Evolutionary conservation across 1,284 basidiomycete genomes (phyloP).

Genomic region (Ganoderma meredithae): DNA sequence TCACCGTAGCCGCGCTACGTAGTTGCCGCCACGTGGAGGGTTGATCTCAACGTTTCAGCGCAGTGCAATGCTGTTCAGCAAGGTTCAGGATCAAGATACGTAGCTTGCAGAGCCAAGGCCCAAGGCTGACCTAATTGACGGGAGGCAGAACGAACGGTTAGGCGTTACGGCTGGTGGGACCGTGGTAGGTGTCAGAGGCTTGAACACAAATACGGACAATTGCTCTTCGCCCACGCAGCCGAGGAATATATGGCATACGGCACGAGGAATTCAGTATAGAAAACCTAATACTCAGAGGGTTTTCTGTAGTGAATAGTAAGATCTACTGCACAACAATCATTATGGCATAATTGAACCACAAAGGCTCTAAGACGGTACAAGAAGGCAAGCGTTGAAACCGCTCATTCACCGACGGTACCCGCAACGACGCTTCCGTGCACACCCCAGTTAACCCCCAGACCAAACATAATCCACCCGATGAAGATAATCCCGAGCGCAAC

Average conservation of each 20-base stretch:
- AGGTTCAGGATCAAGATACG: background rate
- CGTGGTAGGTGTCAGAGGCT: too few relatives aligned
- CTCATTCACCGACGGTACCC: constrained; percentile 48
- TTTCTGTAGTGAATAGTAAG: background rate
- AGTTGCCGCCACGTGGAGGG: constrained; percentile 19
- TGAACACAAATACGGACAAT: background rate
- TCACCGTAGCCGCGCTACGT: constrained; percentile 29
- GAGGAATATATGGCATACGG: too few relatives aligned
- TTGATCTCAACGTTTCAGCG: constrained; percentile 9
- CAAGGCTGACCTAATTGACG: background rate
- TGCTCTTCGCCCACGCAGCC: too few relatives aligned
- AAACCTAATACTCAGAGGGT: background rate
- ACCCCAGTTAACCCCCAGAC: constrained; percentile 52
- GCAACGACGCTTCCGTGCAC: constrained; percentile 50
- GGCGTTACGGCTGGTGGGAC: background rate
- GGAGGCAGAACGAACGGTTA: too few relatives aligned
- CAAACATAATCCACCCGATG: constrained; percentile 55
- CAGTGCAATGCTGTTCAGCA: background rate
- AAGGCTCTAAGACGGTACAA: background rate
- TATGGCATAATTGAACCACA: constrained; percentile 4
- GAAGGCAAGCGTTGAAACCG: background rate
- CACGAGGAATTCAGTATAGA: too few relatives aligned
- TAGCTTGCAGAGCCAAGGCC: background rate
- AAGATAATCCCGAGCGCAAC: constrained; percentile 44
- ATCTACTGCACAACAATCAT: background rate